phyloP scores from a whole-genome alignment of 768 basidiomycete species.

The Flagelloscypha sp. region DNA sequence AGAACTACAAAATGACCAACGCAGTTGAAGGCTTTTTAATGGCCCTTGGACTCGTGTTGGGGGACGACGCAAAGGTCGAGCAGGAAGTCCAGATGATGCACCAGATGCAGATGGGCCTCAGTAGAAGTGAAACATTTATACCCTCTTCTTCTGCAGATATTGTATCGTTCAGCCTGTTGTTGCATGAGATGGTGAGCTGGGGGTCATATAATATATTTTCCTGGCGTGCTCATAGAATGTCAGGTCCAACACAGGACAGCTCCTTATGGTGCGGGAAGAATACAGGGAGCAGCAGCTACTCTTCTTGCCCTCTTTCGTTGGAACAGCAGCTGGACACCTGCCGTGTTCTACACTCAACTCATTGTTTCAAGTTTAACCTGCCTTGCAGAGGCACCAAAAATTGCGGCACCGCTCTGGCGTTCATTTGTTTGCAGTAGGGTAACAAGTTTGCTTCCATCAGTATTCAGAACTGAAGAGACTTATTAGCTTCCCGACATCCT shows the following conservation, averaged over 20 bases:
- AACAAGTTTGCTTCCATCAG: constrained; percentile 17
- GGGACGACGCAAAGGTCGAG: constrained; percentile 63
- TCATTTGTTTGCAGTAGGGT: constrained; percentile 69
- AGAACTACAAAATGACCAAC: constrained; percentile 45
- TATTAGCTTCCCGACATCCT: constrained; percentile 56
- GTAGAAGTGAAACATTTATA: constrained; percentile 49
- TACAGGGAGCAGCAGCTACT: constrained; percentile 39
- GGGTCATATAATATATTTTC: too few relatives aligned
- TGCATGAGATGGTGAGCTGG: constrained; percentile 51
- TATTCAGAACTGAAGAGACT: constrained; percentile 1
- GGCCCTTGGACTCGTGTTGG: constrained; percentile 51
- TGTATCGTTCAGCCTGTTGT: constrained; percentile 50
- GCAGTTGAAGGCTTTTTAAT: constrained; percentile 54
- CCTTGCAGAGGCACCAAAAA: constrained; percentile 41
- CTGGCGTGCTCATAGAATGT: too few relatives aligned
- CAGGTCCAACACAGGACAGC: constrained; percentile 54
- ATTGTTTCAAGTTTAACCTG: constrained; percentile 56
- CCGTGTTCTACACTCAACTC: constrained; percentile 60
- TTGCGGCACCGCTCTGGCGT: constrained; percentile 47
- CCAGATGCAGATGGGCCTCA: constrained; percentile 45
- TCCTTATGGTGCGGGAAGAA: constrained; percentile 57
- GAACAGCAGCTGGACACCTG: constrained; percentile 56
- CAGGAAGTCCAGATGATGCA: constrained; percentile 69
- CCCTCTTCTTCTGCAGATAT: constrained; percentile 59
- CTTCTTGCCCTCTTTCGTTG: constrained; percentile 51